These are phyloP conservation scores for Huntiella savannae DNA, from an alignment of 2,329 filamentous ascomycete species.

Conservation along the genomic window DNA sequence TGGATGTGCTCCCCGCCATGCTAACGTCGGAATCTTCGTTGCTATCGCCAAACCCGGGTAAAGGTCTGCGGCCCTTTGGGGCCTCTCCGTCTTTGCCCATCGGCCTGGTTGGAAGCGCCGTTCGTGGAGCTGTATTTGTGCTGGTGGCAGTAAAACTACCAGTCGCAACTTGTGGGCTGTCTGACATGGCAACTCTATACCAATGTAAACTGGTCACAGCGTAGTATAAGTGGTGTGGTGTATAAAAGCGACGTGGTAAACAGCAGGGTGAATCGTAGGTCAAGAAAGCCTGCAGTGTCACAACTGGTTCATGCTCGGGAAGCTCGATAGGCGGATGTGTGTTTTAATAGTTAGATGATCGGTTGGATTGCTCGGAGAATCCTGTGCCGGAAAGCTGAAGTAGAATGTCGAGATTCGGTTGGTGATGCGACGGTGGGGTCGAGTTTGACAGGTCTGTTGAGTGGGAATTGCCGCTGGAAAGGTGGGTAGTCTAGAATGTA, in stretches of 20 bases:
- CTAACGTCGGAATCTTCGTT: conserved; percentile 5
- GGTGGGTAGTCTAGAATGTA: no score
- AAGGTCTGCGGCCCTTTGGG: conserved; percentile 2
- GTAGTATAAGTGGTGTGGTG: neutral
- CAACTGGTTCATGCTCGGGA: neutral
- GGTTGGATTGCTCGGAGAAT: neutral
- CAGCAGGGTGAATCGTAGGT: neutral
- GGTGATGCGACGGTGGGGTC: neutral
- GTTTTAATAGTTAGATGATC: neutral
- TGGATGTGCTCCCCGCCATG: conserved; percentile 1
- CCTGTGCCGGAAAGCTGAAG: neutral
- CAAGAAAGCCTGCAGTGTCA: neutral
- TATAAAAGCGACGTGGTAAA: neutral
- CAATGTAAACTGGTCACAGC: neutral
- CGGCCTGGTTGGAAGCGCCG: conserved; percentile 8
- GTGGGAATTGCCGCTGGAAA: no score
- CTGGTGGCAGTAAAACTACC: neutral
- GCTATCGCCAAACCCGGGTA: conserved; percentile 7
- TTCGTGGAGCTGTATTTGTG: conserved; percentile 2
- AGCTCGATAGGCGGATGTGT: neutral
- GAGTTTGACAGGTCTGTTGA: neutral
- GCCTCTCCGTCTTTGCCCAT: conserved; percentile 4
- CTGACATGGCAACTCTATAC: conserved; percentile 1
- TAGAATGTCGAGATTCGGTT: neutral
- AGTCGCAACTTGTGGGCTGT: neutral